These are phyloP conservation scores for Takashimella tepidaria DNA, from an alignment of 1,284 basidiomycete species.

Conservation along the genomic window DNA sequence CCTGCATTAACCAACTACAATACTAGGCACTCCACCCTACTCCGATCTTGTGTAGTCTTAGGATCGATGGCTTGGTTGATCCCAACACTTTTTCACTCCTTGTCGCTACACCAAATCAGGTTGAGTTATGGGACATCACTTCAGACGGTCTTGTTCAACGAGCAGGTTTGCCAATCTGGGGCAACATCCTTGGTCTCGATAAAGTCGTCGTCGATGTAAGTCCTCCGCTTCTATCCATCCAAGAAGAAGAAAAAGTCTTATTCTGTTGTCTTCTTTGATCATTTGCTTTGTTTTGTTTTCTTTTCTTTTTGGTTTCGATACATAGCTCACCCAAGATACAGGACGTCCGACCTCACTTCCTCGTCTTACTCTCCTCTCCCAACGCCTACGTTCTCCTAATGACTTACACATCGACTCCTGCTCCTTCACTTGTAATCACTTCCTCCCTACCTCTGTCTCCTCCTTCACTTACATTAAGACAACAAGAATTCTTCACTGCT, in stretches of 20 bases:
- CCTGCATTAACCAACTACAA: neutral
- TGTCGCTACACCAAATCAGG: constrained; percentile 39
- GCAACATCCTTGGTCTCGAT: constrained; percentile 39
- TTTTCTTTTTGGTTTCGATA: no score
- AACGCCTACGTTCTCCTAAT: constrained; percentile 40
- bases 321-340: no score
- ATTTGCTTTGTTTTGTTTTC: neutral
- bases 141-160: constrained; percentile 25
- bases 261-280: no score
- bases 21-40: constrained; percentile 46
- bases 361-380: constrained; percentile 41
- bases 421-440: constrained; percentile 28
- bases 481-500: constrained; percentile 44
- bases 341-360: constrained; percentile 38
- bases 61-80: constrained; percentile 26
- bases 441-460: constrained; percentile 28
- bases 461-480: constrained; percentile 34
- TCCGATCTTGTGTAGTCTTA: constrained; percentile 37
- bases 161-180: constrained; percentile 41
- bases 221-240: neutral
- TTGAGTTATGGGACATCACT: constrained; percentile 43
- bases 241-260: no score
- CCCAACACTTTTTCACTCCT: constrained; percentile 29
- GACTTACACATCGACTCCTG: constrained; percentile 15
- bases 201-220: constrained; percentile 30